Evolutionary conservation across 805 yeast genomes (phyloP), one percentile per base, ranked within the genome.

Genomic region (Candida qinlingensis): DNA sequence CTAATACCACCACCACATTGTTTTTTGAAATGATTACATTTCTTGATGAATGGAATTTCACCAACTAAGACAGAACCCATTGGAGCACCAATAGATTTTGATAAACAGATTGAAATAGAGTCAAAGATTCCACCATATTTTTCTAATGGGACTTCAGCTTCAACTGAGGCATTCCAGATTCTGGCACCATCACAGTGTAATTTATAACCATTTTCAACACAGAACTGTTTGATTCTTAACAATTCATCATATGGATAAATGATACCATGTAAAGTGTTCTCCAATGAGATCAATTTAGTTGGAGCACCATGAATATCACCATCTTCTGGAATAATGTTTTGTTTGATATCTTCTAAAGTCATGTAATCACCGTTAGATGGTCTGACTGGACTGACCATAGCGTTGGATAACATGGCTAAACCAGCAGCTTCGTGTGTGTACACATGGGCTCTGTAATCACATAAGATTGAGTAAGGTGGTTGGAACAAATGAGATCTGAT

Each of bases 101-200:
- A 88, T 45, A 91, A 68, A 66, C 97, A 91, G 44, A 91, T 75
- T 12, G 96, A 87, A 42, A 91, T 87, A n/a, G 94, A 81, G 67
- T 90, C 97, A 63, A 90, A 90, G 52, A 81, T 70, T 53, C 76
- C 72, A 56, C 95, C 86, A 65, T 83, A 89, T 59, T 87, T 87
- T 19, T 66, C 68, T 52, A 90, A 67, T 13, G 88, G 69, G 29
- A 57, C 54, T 8, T 49, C 54, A 8, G 88, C 79, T 29, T 77
- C 91, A 10, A 77, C 85, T 38, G 81, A 72, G 9, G 97, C 97
- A 61, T 91, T 88, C 94, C 96, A 90, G 47, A 91, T 71, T 57
- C 98, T 77, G 13, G 98, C 98, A 54, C 98, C 98, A 64, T 91
- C 98, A 58, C 90, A 79, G 61, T 91, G 97, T 59, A 90, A 67